These are phyloP conservation scores for Xanthoconium purpureum DNA, from an alignment of 768 basidiomycete species.

Conservation along the genomic window DNA sequence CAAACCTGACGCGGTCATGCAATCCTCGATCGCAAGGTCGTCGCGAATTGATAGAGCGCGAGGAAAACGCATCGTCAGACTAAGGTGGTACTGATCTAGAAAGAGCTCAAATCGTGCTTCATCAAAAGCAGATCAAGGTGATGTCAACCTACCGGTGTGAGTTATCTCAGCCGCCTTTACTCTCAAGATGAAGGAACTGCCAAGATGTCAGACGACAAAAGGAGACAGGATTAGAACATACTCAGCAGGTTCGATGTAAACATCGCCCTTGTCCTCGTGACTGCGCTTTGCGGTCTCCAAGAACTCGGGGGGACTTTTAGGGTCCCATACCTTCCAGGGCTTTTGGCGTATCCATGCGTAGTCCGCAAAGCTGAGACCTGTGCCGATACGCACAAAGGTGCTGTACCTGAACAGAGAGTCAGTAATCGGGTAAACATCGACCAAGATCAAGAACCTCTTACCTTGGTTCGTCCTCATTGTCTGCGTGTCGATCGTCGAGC, in stretches of 20 bases:
- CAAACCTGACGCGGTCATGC: slow-evolving; percentile 65
- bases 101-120: background rate
- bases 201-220: background rate
- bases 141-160: slow-evolving; percentile 51
- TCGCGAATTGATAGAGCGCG: slow-evolving; percentile 77
- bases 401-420: slow-evolving; percentile 56
- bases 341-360: slow-evolving; percentile 81
- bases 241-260: slow-evolving; percentile 90
- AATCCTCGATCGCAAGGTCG: slow-evolving; percentile 70
- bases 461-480: slow-evolving; percentile 60
- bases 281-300: slow-evolving; percentile 55
- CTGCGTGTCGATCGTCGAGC: slow-evolving; percentile 62
- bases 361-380: slow-evolving; percentile 82
- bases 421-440: background rate
- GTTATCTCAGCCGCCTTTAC: slow-evolving; percentile 94
- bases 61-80: slow-evolving; percentile 93
- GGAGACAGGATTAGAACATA: slow-evolving; percentile 32
- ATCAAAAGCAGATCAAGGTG: background rate
- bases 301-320: slow-evolving; percentile 70
- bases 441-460: slow-evolving; percentile 28
- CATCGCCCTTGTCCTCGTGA: slow-evolving; percentile 82
- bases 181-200: slow-evolving; percentile 88
- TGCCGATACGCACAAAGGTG: slow-evolving; percentile 86
- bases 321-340: slow-evolving; percentile 81
- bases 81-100: slow-evolving; percentile 77